Percentiles rank a stretch among this genome's conserved stretches.
Evolutionary conservation across 2,329 filamentous ascomycete genomes (phyloP).

Genomic region (Ambrosiella beaveri): DNA sequence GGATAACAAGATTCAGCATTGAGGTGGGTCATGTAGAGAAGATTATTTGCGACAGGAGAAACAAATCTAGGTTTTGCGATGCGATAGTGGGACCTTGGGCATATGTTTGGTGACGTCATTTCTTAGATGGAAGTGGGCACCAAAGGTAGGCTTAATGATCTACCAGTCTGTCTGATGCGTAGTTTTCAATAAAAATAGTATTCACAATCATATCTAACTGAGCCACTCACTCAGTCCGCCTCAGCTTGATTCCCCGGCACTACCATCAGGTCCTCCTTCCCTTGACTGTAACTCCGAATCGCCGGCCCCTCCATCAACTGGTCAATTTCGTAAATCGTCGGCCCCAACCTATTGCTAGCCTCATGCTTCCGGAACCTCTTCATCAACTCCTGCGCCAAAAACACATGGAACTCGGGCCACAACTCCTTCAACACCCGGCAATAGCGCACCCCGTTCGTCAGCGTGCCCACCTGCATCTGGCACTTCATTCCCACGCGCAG

Average conservation of each 20-base stretch:
- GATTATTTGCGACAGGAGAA: not conserved
- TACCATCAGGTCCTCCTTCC: not conserved
- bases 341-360: not conserved
- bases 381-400: slow-evolving; percentile 55
- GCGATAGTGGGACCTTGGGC: too few species aligned
- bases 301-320: not conserved
- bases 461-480: slow-evolving; percentile 33
- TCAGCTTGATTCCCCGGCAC: not conserved
- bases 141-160: too few species aligned
- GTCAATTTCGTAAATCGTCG: not conserved
- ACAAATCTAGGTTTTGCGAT: too few species aligned
- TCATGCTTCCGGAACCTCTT: slow-evolving; percentile 3
- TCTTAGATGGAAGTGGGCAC: too few species aligned
- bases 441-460: slow-evolving; percentile 47
- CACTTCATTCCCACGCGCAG: slow-evolving; percentile 51
- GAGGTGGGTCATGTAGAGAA: not conserved
- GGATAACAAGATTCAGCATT: slow-evolving; percentile 70
- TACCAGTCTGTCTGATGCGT: too few species aligned
- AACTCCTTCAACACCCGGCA: slow-evolving; percentile 40
- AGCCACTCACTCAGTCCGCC: not conserved
- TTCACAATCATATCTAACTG: not conserved
- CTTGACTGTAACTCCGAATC: not conserved
- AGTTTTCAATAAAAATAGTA: too few species aligned
- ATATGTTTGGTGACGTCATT: too few species aligned
- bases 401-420: slow-evolving; percentile 45